Evolutionary conservation across 345 rosid genomes (phyloP), one percentile per base, ranked within the genome.

Genomic region (Nephelium lappaceum): DNA sequence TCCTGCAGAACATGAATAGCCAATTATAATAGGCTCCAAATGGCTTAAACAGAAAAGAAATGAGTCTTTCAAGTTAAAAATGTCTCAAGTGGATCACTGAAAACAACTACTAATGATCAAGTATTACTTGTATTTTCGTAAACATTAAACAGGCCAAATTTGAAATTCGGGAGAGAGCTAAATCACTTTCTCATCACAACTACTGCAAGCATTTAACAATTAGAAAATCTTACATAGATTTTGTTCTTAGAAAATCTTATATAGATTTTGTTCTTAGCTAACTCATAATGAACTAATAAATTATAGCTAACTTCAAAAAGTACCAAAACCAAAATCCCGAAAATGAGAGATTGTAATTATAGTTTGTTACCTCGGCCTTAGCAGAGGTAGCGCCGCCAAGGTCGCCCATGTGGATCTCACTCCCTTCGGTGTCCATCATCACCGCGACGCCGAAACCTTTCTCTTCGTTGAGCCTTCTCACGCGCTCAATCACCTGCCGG

Each of bases 391-490:
- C 89, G 16, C 89, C 92, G 14, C 88, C 91, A 2, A 89, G 89
- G 74, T 91, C 95, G 7, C 87, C 92, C 93, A 91, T 91, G 76
- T 86, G 91, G 72, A 91, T 91, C 87, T 88, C 93, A 49, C 93
- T 91, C 25, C 95, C 91, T 82, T 91, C 88, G 9, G 89, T 89
- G 75, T 87, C 95, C 93, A 89, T 91, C 93, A 91, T 91, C 53
- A 91, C 78, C 36, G 95, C 93, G 23, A 91, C 87, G 8, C 88
- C 89, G 61, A 80, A 89, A 0, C 91, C 93, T 81, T 87, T 89
- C 86, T 91, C 91, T 77, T 89, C 90, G 66, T 91, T 91, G 74
- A 91, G 77, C 75, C 81, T 80, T 80, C 89, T 77, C 62, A 91
- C 93, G 38, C 86, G 86, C 68, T 86, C 89, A 63, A 91, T 91